A percentile compares a stretch with the other conserved stretches of the same genome.
Evolutionary conservation across 768 basidiomycete species (phyloP).

Genomic region (Trametes cubensis): DNA sequence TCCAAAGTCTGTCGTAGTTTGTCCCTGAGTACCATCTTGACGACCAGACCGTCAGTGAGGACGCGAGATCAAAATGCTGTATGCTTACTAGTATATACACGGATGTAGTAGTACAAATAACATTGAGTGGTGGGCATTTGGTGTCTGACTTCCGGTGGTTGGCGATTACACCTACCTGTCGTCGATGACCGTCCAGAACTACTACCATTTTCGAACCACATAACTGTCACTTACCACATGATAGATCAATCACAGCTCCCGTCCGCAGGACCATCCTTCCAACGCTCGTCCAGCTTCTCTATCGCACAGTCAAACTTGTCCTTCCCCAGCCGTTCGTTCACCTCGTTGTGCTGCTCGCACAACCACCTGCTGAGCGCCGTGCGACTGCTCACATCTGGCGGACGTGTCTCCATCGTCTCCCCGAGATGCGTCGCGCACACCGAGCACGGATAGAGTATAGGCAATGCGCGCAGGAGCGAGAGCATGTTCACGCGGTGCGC

Average conservation of each 20-base stretch:
- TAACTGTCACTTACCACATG: not conserved
- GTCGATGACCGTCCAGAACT: not conserved
- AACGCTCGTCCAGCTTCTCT: constrained; percentile 76
- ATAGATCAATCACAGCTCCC: constrained; percentile 77
- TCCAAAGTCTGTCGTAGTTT: too few relatives aligned
- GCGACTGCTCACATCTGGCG: constrained; percentile 80
- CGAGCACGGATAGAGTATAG: constrained; percentile 84
- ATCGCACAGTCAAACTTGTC: constrained; percentile 71
- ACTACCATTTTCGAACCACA: not conserved
- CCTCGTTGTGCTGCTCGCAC: constrained; percentile 91
- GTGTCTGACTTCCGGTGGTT: too few relatives aligned
- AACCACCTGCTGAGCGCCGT: constrained; percentile 78
- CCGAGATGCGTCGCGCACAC: constrained; percentile 86
- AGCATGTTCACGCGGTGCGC: constrained; percentile 85
- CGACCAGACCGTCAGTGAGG: too few relatives aligned
- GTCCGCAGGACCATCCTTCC: constrained; percentile 89
- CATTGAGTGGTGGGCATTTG: too few relatives aligned
- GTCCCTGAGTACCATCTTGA: too few relatives aligned
- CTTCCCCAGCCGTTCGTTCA: constrained; percentile 88
- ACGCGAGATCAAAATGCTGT: too few relatives aligned
- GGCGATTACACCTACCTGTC: too few relatives aligned
- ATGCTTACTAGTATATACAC: too few relatives aligned
- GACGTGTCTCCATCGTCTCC: constrained; percentile 60
- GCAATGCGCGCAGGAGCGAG: constrained; percentile 73
- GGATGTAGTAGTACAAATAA: too few relatives aligned